These are phyloP conservation scores for Nemania serpens DNA, from an alignment of 2,329 filamentous ascomycete species.

Conservation along the genomic window DNA sequence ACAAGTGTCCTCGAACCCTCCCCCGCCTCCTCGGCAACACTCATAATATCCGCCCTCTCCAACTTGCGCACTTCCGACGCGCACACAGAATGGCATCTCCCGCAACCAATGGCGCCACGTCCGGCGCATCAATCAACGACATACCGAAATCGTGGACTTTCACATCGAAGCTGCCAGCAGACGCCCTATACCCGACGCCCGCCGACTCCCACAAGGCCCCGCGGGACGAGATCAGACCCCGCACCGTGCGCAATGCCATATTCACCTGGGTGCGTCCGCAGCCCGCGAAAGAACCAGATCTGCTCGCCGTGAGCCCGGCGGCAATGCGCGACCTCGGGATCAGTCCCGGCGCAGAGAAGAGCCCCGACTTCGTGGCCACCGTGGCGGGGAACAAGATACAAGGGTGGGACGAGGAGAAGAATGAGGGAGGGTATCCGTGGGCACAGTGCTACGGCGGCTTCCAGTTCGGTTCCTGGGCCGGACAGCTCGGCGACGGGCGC, in stretches of 20 bases:
- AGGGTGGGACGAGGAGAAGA: conserved; percentile 72
- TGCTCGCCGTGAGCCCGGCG: conserved; percentile 78
- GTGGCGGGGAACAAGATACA: conserved; percentile 83
- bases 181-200: conserved; percentile 79
- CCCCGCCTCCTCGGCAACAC: background rate
- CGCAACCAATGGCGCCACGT: conserved; percentile 36
- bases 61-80: conserved; percentile 31
- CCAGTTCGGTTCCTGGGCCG: conserved; percentile 86
- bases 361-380: conserved; percentile 74
- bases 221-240: conserved; percentile 75
- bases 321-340: conserved; percentile 85
- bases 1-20: conserved; percentile 34
- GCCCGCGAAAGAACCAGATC: conserved; percentile 69
- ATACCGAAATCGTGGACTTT: conserved; percentile 70
- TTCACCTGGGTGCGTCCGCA: conserved; percentile 93
- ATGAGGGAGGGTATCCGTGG: conserved; percentile 86
- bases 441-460: conserved; percentile 95
- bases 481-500: conserved; percentile 91
- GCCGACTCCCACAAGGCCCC: conserved; percentile 80
- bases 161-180: conserved; percentile 72
- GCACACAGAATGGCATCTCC: conserved; percentile 41
- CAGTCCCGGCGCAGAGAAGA: conserved; percentile 66
- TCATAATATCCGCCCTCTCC: conserved; percentile 16
- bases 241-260: conserved; percentile 80
- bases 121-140: conserved; percentile 49